Percentiles rank a stretch among this genome's conserved stretches.
Evolutionary conservation across 139 green algal species (phyloP).

Genomic region (Haematococcus lacustris): DNA sequence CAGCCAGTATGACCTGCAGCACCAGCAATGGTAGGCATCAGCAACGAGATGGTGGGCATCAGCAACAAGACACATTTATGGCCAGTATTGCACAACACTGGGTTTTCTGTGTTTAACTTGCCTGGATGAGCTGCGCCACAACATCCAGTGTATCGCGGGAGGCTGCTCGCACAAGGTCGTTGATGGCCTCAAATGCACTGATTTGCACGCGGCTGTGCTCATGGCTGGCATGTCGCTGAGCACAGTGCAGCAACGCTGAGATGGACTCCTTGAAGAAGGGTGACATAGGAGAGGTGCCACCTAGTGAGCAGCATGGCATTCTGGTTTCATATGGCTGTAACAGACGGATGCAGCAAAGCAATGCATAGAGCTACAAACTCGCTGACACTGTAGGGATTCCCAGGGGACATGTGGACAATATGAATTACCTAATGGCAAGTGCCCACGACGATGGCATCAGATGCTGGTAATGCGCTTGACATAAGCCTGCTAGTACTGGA

Average conservation of each 20-base stretch:
- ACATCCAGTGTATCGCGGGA: slow-evolving; percentile 66
- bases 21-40: no score
- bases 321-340: no score
- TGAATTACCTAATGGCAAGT: no score
- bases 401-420: no score
- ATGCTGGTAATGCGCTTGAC: no score
- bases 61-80: not conserved
- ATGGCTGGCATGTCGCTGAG: slow-evolving; percentile 24
- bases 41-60: not conserved
- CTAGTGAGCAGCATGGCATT: slow-evolving; percentile 18
- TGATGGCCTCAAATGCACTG: slow-evolving; percentile 91
- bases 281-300: slow-evolving; percentile 56
- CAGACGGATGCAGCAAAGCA: no score
- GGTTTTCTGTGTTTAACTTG: no score
- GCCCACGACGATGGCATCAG: no score
- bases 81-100: not conserved
- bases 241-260: slow-evolving; percentile 58
- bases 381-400: no score
- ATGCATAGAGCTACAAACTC: no score
- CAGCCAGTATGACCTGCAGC: slow-evolving; percentile 30
- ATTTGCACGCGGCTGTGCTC: slow-evolving; percentile 52
- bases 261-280: slow-evolving; percentile 80
- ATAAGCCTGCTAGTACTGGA: no score
- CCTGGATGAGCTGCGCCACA: slow-evolving; percentile 72
- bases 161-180: slow-evolving; percentile 80